Conservation (phyloP, 495 filamentous ascomycete genomes). For the Aspergillus homomorphus region DNA sequence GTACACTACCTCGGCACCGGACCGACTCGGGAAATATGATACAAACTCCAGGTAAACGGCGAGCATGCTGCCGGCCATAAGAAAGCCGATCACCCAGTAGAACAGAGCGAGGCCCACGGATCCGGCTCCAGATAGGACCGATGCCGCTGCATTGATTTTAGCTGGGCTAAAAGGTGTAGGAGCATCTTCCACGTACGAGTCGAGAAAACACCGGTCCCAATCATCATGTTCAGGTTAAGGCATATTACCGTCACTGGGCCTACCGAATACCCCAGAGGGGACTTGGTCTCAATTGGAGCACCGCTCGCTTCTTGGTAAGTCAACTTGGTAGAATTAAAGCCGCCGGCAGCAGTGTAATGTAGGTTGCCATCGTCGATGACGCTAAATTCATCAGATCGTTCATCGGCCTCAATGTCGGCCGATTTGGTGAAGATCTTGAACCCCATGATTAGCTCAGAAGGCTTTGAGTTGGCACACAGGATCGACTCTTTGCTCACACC, state of each 20-base stretch:
- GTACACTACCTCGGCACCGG: conserved; percentile 63
- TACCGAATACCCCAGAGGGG: conserved; percentile 60
- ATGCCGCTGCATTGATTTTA: conserved; percentile 40
- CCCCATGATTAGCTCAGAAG: not conserved
- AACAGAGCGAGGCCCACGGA: conserved; percentile 59
- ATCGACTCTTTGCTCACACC: not conserved
- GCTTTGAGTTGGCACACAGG: not conserved
- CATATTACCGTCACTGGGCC: conserved; percentile 54
- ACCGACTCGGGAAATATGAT: conserved; percentile 61
- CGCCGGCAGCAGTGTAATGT: conserved; percentile 50
- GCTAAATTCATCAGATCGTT: conserved; percentile 3
- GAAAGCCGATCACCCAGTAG: conserved; percentile 59
- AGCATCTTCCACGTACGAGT: conserved; percentile 45
- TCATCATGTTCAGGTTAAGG: conserved; percentile 63
- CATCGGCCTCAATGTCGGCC: not conserved
- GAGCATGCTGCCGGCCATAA: conserved; percentile 49
- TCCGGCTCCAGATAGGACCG: conserved; percentile 53
- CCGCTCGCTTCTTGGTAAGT: conserved; percentile 63
- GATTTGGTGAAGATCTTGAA: conserved; percentile 1
- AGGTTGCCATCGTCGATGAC: conserved; percentile 38
- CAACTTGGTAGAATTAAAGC: conserved; percentile 51
- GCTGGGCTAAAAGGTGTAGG: not conserved
- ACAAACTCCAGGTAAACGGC: conserved; percentile 59
- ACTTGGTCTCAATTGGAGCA: conserved; percentile 57
- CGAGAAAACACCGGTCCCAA: conserved; percentile 64